Evolutionary conservation across 768 basidiomycete genomes (phyloP).

Genomic region (Termitomyces sp.): DNA sequence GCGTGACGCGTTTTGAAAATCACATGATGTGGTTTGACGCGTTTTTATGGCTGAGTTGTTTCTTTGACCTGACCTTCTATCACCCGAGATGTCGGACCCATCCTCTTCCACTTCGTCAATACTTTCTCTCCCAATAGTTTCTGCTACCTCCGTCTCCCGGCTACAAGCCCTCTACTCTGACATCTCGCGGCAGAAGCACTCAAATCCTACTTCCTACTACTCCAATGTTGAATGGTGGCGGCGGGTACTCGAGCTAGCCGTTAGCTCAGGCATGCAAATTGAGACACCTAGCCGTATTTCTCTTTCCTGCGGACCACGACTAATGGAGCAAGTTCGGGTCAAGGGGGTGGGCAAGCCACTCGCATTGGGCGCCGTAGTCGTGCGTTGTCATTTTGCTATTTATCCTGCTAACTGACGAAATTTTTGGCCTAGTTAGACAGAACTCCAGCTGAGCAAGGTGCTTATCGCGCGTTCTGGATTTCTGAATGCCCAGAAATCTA

Average conservation of each 20-base stretch:
- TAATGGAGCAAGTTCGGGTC: slow-evolving; percentile 57
- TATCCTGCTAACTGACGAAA: slow-evolving; percentile 14
- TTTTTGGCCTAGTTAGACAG: slow-evolving; percentile 57
- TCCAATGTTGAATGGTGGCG: slow-evolving; percentile 91
- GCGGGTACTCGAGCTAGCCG: slow-evolving; percentile 52
- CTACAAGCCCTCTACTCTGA: slow-evolving; percentile 86
- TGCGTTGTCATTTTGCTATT: slow-evolving; percentile 35
- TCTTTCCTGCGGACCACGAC: slow-evolving; percentile 45
- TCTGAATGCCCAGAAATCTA: slow-evolving; percentile 46
- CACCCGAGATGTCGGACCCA: slow-evolving; percentile 11
- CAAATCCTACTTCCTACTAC: slow-evolving; percentile 78
- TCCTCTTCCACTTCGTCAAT: slow-evolving; percentile 5
- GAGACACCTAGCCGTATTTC: slow-evolving; percentile 46
- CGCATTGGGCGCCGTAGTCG: slow-evolving; percentile 65
- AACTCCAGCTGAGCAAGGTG: slow-evolving; percentile 42
- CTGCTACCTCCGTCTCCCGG: slow-evolving; percentile 43
- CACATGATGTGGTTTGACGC: slow-evolving; percentile 1
- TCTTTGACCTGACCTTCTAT: not conserved
- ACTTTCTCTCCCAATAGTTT: slow-evolving; percentile 38
- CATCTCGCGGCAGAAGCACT: slow-evolving; percentile 74
- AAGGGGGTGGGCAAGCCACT: slow-evolving; percentile 75
- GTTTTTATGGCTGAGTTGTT: too few relatives aligned
- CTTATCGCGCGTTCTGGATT: slow-evolving; percentile 53
- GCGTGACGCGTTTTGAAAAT: not conserved
- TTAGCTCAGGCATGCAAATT: slow-evolving; percentile 52